phyloP scores from a whole-genome alignment of 176 grass and related monocot species.

The Aegilops speltoides region DNA sequence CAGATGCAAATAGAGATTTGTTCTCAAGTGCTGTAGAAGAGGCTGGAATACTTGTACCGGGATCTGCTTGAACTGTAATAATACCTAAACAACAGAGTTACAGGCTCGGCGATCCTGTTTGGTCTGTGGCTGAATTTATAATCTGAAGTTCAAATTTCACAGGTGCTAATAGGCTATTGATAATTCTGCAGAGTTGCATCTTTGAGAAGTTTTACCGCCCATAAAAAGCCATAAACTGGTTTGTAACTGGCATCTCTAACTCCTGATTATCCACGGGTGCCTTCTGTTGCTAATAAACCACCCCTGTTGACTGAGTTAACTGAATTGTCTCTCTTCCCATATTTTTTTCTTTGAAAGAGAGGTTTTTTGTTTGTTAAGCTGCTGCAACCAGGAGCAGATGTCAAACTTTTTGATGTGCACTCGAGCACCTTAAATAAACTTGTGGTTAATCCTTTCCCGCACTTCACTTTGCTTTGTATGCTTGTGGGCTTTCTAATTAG shows the following conservation, averaged over 20 bases:
- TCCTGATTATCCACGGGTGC: not conserved
- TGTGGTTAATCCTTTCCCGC: too few species aligned
- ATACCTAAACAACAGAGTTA: not conserved
- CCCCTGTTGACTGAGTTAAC: too few species aligned
- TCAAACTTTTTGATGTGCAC: too few species aligned
- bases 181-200: not conserved
- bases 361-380: too few species aligned
- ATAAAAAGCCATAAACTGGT: not conserved
- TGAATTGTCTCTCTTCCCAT: too few species aligned
- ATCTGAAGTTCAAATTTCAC: not conserved
- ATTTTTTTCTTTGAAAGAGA: too few species aligned
- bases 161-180: not conserved
- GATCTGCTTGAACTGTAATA: constrained; percentile 11
- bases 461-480: too few species aligned
- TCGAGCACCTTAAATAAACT: too few species aligned
- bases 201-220: not conserved
- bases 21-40: not conserved
- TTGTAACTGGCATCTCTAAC: not conserved
- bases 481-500: too few species aligned
- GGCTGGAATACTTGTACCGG: not conserved
- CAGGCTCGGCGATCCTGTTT: not conserved
- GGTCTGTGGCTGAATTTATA: not conserved
- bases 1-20: not conserved
- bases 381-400: too few species aligned
- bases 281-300: not conserved